Base-by-base conservation (phyloP, 345 rosid genomes). In the Hevea brasiliensis region DNA sequence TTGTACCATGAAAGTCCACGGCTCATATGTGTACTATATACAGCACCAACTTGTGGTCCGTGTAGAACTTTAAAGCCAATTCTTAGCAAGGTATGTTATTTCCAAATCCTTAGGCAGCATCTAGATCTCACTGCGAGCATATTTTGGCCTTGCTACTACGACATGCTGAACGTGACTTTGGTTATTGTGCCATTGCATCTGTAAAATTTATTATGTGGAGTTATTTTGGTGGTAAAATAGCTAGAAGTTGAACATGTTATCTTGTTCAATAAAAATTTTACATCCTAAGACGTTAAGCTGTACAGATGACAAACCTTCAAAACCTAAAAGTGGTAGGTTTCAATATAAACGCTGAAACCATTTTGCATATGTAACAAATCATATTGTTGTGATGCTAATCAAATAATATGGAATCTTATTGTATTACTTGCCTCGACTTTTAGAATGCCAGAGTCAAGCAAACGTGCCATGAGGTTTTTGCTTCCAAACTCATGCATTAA, bases 61-160 rank as follows among this genome's bases (percentile, higher is more conserved):
- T 94, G 99, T 76, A 85, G 96, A 74, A 94, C 98, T 55, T 85
- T 94, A 80, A 94, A 94, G 88, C 99, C 98, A 80, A 94, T 94
- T 83, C 89, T 92, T 70, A 84, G 88, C 94, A 89, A 88, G 98
- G 99, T 94, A 65, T 8, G 50, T 48, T 55, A 23, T 24, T 12
- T 54, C 11, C 67, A 67, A 40, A 53, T 29, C 29, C 11, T 68
- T 37, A n/a, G 20, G 65, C 23, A 32, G 35, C 32, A 11, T 72
- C 53, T 15, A 27, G 41, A 50, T 54, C 44, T 72, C 61, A 40
- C 24, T 17, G 27, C 47, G n/a, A 74, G 58, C 23, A 21, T 27
- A 44, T 42, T 3, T 41, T 21, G 14, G 50, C 56, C 11, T 21
- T 26, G 35, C 59, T 42, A 17, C n/a, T 51, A 69, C 14, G 41